Base-by-base conservation (phyloP, 1,284 basidiomycete species). In the Ganoderma multipileum region DNA sequence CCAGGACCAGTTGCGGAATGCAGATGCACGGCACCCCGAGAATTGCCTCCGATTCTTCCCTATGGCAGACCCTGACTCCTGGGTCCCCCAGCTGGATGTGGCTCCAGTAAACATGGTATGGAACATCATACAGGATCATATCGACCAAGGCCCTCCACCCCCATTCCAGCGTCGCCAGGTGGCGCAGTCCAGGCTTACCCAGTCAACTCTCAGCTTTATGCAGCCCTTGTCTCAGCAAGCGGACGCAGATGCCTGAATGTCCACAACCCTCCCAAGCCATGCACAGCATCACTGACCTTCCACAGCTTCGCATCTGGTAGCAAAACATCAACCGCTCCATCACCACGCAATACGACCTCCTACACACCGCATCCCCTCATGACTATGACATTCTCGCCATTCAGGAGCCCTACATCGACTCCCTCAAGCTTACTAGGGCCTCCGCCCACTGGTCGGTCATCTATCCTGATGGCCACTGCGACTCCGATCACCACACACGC, bases 361-460 rank as follows among this genome's bases (percentile, higher is more conserved):
- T 81, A 33, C 20, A 76, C 64, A 5, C 70, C 58, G 62, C 63
- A 23, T 9, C 20, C 14, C 68, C 72, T 57, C 28, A 61, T 64
- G 63, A 76, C 71, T 76, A 70, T 57, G 76, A 82, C 62, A 71
- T 83, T 1, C 26, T 79, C 0, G 68, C 78, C 0, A 42, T 83
- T 0, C 80, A 83, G 66, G 82, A 83, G 75, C 82, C 81, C 0
- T 78, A 77, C 36, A 72, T 80, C 2, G 73, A 77, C 55, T 61
- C 23, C 9, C 54, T 73, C 0, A 57, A 65, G 1, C 71, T 70
- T 44, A 73, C 77, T 0, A 57, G 68, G 1, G 73, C 72, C 0
- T 73, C 62, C 26, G 20, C 44, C 0, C 44, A 70, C n/a, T 82
- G 80, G 81, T 12, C 30, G 1, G 65, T 69, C 0, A 58, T 80